Conservation (phyloP, 805 yeast species). For the Kockiozyma suomiensis region DNA sequence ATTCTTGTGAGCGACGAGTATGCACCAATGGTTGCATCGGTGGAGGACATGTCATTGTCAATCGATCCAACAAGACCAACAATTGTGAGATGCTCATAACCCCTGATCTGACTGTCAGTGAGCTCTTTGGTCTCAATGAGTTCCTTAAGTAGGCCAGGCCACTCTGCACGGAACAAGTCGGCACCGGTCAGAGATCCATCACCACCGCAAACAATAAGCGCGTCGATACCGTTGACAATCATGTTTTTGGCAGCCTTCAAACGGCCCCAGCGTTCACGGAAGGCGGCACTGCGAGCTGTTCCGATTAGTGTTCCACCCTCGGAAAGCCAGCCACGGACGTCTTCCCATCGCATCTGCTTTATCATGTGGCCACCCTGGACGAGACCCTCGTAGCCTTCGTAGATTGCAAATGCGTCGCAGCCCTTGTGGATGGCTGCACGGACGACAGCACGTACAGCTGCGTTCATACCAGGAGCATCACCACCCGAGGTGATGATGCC, state of each 20-base stretch:
- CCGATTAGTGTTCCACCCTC: conserved; percentile 96
- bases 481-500: conserved; percentile 99
- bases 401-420: conserved; percentile 88
- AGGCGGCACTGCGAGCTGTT: conserved; percentile 88
- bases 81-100: conserved; percentile 73
- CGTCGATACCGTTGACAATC: conserved; percentile 88
- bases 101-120: conserved; percentile 59
- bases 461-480: conserved; percentile 98
- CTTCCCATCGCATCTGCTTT: conserved; percentile 85
- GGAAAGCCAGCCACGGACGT: conserved; percentile 90
- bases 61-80: conserved; percentile 96
- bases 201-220: conserved; percentile 95
- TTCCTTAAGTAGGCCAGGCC: conserved; percentile 87
- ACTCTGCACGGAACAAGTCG: conserved; percentile 87
- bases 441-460: conserved; percentile 92
- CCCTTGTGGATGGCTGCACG: conserved; percentile 84
- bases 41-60: conserved; percentile 96
- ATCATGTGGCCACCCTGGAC: conserved; percentile 81
- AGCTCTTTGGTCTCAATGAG: conserved; percentile 59
- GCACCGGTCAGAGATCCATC: conserved; percentile 99
- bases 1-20: conserved; percentile 91
- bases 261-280: conserved; percentile 84
- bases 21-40: conserved; percentile 97
- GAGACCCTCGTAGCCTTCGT: conserved; percentile 94
- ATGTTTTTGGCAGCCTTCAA: conserved; percentile 79